Percentiles rank a stretch among this genome's conserved stretches.
Evolutionary conservation across 768 basidiomycete species (phyloP).

Genomic region (Phaeotremella skinneri): DNA sequence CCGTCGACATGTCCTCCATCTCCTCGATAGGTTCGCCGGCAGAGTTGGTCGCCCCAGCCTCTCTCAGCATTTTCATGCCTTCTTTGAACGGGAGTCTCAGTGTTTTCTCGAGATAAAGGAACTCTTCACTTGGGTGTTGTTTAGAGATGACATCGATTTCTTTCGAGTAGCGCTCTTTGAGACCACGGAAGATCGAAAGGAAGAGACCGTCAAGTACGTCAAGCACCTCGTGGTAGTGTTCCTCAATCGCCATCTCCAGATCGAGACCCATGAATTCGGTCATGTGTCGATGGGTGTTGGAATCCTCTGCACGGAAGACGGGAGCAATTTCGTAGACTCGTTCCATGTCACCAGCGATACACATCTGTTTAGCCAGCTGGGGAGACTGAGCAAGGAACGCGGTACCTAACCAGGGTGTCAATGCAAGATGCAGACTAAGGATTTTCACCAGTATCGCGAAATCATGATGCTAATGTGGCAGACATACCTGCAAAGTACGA

Average conservation of each 20-base stretch:
- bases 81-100: constrained; percentile 79
- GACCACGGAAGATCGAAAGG: constrained; percentile 77
- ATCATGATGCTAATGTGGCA: not conserved
- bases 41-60: constrained; percentile 61
- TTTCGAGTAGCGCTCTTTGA: constrained; percentile 69
- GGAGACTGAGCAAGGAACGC: constrained; percentile 96
- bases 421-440: not conserved
- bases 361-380: constrained; percentile 98
- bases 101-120: constrained; percentile 90
- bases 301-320: constrained; percentile 96
- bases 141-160: constrained; percentile 78
- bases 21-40: constrained; percentile 57
- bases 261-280: constrained; percentile 98
- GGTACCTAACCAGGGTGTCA: constrained; percentile 57
- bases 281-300: constrained; percentile 95
- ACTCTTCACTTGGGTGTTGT: constrained; percentile 94
- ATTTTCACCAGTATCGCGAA: not conserved
- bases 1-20: constrained; percentile 88
- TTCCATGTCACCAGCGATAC: constrained; percentile 96
- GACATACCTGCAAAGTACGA: constrained; percentile 87
- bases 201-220: constrained; percentile 86
- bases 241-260: constrained; percentile 98
- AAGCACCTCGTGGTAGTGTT: constrained; percentile 97
- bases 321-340: constrained; percentile 95
- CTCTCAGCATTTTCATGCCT: constrained; percentile 79